Evolutionary conservation across 768 basidiomycete species (phyloP).

Genomic region (Lenzites betulinus): DNA sequence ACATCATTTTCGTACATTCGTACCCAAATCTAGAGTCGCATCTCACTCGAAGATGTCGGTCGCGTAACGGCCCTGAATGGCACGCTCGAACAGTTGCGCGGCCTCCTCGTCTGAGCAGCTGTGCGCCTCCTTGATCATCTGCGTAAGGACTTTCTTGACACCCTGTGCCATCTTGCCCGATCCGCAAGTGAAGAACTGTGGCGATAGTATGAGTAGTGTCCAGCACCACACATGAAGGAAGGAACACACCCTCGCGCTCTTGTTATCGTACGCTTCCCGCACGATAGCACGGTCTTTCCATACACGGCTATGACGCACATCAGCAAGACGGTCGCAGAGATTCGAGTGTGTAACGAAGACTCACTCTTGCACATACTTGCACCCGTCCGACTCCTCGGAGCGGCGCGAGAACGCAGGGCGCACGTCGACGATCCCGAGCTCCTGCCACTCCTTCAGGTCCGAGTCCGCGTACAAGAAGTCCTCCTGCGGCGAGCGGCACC

Average conservation of each 20-base stretch:
- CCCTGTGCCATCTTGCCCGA: constrained; percentile 42
- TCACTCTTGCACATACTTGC: constrained; percentile 36
- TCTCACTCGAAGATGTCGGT: constrained; percentile 47
- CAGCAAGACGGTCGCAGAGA: background rate
- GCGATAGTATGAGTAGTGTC: background rate
- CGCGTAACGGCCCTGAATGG: constrained; percentile 43
- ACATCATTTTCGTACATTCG: background rate
- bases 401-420: constrained; percentile 42
- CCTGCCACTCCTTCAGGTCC: constrained; percentile 46
- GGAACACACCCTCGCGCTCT: constrained; percentile 37
- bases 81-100: constrained; percentile 33
- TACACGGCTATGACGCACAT: constrained; percentile 36
- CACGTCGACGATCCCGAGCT: constrained; percentile 45
- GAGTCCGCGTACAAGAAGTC: constrained; percentile 46
- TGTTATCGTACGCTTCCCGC: constrained; percentile 31
- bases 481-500: constrained; percentile 43
- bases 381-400: constrained; percentile 25
- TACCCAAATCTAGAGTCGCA: background rate
- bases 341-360: constrained; percentile 1
- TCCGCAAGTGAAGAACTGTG: constrained; percentile 48
- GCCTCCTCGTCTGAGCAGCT: constrained; percentile 33
- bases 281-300: constrained; percentile 46
- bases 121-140: constrained; percentile 36
- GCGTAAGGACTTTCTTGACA: constrained; percentile 39
- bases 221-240: background rate